Conservation (phyloP, 176 grass and related monocot genomes). For the Carex kokanica region DNA sequence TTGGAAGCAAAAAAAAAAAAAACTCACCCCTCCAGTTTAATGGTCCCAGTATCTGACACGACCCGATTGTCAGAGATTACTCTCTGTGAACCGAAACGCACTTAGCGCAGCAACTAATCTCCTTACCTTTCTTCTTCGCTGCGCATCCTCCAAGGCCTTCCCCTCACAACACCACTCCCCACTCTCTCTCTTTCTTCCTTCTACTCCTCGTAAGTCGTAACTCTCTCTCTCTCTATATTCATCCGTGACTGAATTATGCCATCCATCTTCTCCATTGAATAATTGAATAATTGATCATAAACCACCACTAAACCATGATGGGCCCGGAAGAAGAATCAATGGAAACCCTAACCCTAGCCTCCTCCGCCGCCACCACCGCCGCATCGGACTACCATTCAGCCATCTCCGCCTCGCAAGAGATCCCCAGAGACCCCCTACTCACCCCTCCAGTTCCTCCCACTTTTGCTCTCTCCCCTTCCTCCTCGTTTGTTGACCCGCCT, state of each 20-base stretch:
- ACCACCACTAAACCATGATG: constrained; percentile 6
- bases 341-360: constrained; percentile 63
- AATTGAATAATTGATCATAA: not conserved
- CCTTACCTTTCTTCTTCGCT: not conserved
- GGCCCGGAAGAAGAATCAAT: constrained; percentile 42
- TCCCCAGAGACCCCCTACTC: constrained; percentile 20
- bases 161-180: no score
- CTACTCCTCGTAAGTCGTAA: not conserved
- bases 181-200: not conserved
- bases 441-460: constrained; percentile 33
- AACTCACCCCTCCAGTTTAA: no score
- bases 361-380: constrained; percentile 39
- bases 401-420: constrained; percentile 33
- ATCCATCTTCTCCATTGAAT: not conserved
- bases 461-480: constrained; percentile 43
- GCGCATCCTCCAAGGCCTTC: not conserved
- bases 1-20: no score
- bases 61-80: not conserved
- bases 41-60: not conserved
- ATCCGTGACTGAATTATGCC: not conserved
- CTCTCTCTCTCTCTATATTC: not conserved
- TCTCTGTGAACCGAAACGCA: not conserved
- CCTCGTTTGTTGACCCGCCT: constrained; percentile 85
- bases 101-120: not conserved
- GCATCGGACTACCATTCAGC: constrained; percentile 39